A percentile compares a stretch with the other conserved stretches of the same genome.
These are phyloP conservation scores for Metarhizium rileyi DNA, from an alignment of 2,329 filamentous ascomycete genomes.

Conservation along the genomic window DNA sequence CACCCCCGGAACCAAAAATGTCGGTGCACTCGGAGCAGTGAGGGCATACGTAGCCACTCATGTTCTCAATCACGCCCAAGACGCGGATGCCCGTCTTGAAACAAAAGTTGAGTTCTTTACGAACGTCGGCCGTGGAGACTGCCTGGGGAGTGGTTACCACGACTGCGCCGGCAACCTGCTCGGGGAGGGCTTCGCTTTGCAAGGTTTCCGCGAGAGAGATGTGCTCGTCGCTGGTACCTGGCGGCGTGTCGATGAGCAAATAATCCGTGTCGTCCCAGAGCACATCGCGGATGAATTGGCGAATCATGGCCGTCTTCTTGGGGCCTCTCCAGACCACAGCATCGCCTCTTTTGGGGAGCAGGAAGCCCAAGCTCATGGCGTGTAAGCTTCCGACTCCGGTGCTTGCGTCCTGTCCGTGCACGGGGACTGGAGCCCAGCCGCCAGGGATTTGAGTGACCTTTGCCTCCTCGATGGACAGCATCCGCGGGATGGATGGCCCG, in stretches of 20 bases:
- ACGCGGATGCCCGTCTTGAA: conserved; percentile 69
- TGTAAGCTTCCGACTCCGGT: conserved; percentile 53
- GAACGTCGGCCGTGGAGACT: conserved; percentile 84
- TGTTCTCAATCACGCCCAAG: conserved; percentile 91
- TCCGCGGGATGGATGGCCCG: conserved; percentile 88
- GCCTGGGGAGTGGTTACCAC: conserved; percentile 96
- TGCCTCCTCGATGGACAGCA: conserved; percentile 79
- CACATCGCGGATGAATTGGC: conserved; percentile 89
- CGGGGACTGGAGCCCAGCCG: conserved; percentile 83
- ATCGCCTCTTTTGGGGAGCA: conserved; percentile 72
- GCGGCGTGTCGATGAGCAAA: conserved; percentile 89
- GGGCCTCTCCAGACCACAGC: conserved; percentile 96
- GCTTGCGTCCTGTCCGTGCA: conserved; percentile 53
- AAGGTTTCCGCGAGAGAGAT: conserved; percentile 89
- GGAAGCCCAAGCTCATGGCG: conserved; percentile 90
- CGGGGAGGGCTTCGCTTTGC: conserved; percentile 49
- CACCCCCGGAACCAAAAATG: conserved; percentile 86
- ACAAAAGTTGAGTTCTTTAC: conserved; percentile 92
- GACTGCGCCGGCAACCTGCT: conserved; percentile 75
- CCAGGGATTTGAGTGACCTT: conserved; percentile 88
- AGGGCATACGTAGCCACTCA: conserved; percentile 83
- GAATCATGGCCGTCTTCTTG: conserved; percentile 98
- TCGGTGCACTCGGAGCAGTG: conserved; percentile 80
- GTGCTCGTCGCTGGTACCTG: conserved; percentile 93
- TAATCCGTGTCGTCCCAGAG: conserved; percentile 85